Percentiles rank a stretch among this genome's conserved stretches.
phyloP scores from a whole-genome alignment of 177 flowering plant genomes.

The Vitis hybrid region DNA sequence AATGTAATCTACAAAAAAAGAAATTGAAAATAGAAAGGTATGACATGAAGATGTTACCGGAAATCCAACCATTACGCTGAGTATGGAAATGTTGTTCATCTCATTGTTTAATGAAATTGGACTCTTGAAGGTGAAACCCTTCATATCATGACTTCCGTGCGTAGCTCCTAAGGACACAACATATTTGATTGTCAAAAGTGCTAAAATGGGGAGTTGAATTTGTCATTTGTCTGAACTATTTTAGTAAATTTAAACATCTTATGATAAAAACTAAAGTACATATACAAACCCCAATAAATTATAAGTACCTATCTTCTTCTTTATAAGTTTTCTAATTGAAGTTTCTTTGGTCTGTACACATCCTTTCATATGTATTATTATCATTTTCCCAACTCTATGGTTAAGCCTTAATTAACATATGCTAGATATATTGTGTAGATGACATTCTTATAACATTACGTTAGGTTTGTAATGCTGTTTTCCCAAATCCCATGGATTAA shows the following conservation, averaged over 20 bases:
- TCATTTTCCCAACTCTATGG: too few relatives aligned
- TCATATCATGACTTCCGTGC: slow-evolving; percentile 26
- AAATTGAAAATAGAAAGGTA: background rate
- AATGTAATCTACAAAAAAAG: background rate
- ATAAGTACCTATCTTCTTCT: too few relatives aligned
- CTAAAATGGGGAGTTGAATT: too few relatives aligned
- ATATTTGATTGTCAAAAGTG: background rate
- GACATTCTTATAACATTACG: background rate
- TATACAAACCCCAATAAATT: too few relatives aligned
- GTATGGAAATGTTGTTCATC: slow-evolving; percentile 28
- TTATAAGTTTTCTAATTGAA: too few relatives aligned
- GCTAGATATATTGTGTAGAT: too few relatives aligned
- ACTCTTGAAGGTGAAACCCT: slow-evolving; percentile 16
- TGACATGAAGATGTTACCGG: slow-evolving; percentile 18
- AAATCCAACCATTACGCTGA: slow-evolving; percentile 36
- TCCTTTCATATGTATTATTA: too few relatives aligned
- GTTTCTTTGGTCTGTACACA: too few relatives aligned
- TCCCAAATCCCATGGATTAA: background rate
- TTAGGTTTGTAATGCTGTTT: background rate
- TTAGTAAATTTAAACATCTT: background rate
- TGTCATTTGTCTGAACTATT: background rate
- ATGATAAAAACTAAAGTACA: too few relatives aligned
- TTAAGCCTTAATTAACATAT: too few relatives aligned
- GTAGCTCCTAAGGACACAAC: slow-evolving; percentile 17
- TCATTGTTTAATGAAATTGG: slow-evolving; percentile 14